Evolutionary conservation across 805 yeast species (phyloP), one percentile per base, ranked within the genome.

Genomic region (Candida insectorum): DNA sequence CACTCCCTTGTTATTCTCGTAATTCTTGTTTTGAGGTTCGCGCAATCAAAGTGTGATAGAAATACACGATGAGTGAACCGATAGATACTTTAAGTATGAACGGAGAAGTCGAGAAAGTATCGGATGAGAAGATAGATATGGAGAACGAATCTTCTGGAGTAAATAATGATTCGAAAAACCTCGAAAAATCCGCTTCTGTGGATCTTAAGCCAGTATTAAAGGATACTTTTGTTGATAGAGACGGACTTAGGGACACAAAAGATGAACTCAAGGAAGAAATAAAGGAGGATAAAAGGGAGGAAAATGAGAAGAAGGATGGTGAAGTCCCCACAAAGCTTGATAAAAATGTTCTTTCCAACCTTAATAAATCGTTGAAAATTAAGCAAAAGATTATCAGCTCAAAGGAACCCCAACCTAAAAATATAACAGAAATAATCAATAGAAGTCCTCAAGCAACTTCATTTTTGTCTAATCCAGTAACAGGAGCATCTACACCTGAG

Each of bases 341-440:
- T 30, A 53, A 53, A 31, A 54, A 49, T 29, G 58, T 60, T 18
- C 58, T 66, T 22, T 55, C 69, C 17, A 65, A 61, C 46, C 53
- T 67, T 30, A 67, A 67, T 46, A 65, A 66, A 40, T 58, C 71
- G 3, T 39, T 67, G 17, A 65, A 62, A 39, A 71, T 67, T 23
- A 65, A 66, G 36, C 73, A 66, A 38, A 60, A 59, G 37, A 52
- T 64, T 31, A 60, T 64, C 36, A 58, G 43, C 30, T 38, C 58
- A 3, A 56, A 60, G 28, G 69, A 62, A 34, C 60, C 65, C 3
- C 62, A 55, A 26, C 58, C 65, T 10, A 62, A 62, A 34, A 60
- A 51, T 36, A 60, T 63, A 28, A 56, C 58, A 26, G 68, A 60
- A 24, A 62, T 63, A 10, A 43, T 62, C 7, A 62, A 57, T 33